phyloP scores from a whole-genome alignment of 73 alveolate species.

The Paramecium bursaria region DNA sequence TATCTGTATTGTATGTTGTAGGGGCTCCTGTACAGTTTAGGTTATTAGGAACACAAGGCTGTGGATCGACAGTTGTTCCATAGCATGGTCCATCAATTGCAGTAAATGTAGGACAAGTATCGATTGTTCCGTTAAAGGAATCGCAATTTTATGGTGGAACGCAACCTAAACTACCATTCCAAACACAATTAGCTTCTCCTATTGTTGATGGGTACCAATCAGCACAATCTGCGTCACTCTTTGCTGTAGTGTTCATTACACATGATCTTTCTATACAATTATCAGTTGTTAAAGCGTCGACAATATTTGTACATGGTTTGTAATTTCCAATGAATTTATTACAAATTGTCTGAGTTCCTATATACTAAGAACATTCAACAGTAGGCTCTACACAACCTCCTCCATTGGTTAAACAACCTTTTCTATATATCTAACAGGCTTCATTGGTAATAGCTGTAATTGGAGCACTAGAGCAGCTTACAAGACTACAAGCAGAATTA shows the following conservation, averaged over 20 bases:
- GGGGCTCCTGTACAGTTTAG: too few species aligned
- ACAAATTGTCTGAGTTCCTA: slow-evolving; percentile 40
- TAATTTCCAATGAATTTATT: slow-evolving; percentile 6
- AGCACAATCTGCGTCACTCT: neutral
- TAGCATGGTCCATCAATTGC: neutral
- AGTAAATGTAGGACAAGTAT: neutral
- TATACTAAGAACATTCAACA: neutral
- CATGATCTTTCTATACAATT: slow-evolving; percentile 14
- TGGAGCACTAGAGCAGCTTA: slow-evolving; percentile 20
- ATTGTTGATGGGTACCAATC: neutral
- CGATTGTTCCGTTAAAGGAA: neutral
- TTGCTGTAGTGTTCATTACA: slow-evolving; percentile 25
- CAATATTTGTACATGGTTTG: slow-evolving; percentile 14
- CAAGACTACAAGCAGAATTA: neutral
- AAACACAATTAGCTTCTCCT: slow-evolving; percentile 28
- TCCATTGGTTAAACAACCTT: slow-evolving; percentile 46
- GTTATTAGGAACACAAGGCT: too few species aligned
- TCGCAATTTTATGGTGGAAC: slow-evolving; percentile 55
- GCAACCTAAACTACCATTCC: slow-evolving; percentile 7
- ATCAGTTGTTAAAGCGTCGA: neutral
- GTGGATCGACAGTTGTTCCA: neutral
- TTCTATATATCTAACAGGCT: slow-evolving; percentile 10
- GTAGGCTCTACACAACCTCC: slow-evolving; percentile 34
- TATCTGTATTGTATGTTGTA: too few species aligned
- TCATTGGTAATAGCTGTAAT: slow-evolving; percentile 21